A percentile compares a stretch with the other conserved stretches of the same genome.
These are phyloP conservation scores for Debaryomyces coudertii DNA, from an alignment of 1,139 yeast species.

Conservation along the genomic window DNA sequence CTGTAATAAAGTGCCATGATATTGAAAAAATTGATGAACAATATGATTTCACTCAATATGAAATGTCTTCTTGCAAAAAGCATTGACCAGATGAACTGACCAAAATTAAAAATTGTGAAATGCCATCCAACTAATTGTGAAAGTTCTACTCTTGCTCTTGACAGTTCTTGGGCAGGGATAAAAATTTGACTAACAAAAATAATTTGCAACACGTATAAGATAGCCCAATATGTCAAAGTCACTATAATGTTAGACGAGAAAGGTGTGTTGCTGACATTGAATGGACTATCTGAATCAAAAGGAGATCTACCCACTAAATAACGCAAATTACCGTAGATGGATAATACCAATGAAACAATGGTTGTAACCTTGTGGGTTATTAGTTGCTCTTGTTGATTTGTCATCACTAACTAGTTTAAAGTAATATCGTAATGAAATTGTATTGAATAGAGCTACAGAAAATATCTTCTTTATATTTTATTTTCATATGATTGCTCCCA, in stretches of 20 bases:
- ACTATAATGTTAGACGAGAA: conserved; percentile 64
- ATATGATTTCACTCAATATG: conserved; percentile 58
- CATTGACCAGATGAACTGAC: conserved; percentile 63
- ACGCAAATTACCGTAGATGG: conserved; percentile 56
- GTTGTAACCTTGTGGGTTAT: conserved; percentile 48
- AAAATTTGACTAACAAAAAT: conserved; percentile 57
- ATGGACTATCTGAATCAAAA: conserved; percentile 47
- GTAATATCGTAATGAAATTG: background rate
- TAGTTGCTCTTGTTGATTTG: conserved; percentile 12
- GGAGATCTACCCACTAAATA: conserved; percentile 56
- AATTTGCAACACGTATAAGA: conserved; percentile 56
- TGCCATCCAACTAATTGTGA: conserved; percentile 56
- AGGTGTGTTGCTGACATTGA: conserved; percentile 58
- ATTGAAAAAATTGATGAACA: conserved; percentile 60
- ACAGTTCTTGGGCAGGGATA: conserved; percentile 38
- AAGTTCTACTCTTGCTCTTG: conserved; percentile 23
- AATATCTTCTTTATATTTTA: background rate
- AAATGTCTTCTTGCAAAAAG: conserved; percentile 60
- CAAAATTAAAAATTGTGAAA: conserved; percentile 61
- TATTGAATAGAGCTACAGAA: background rate
- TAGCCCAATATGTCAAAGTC: conserved; percentile 59
- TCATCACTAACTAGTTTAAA: conserved; percentile 4
- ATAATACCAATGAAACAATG: conserved; percentile 52
- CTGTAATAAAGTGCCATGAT: conserved; percentile 57
- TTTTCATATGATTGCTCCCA: conserved; percentile 5